Percentiles rank a stretch among this genome's conserved stretches.
Conservation (phyloP, 257 asterid genomes). For the Solanum ahanhuiri region DNA sequence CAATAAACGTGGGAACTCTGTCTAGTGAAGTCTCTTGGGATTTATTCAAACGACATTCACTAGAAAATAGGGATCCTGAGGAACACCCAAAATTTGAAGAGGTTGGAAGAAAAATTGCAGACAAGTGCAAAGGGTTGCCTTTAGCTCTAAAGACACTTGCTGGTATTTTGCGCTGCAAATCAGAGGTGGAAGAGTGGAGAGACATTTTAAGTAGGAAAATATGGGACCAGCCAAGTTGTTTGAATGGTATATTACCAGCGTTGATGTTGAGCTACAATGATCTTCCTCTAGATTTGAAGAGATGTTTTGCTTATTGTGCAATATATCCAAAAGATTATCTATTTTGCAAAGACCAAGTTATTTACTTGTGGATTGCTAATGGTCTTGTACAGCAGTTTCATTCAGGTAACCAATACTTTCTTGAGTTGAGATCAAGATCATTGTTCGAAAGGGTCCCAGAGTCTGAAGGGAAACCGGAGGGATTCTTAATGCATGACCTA, state of each 20-base stretch:
- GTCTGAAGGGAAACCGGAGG: neutral
- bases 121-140: neutral
- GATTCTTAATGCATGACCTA: slow-evolving; percentile 5
- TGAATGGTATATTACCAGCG: neutral
- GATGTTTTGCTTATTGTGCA: neutral
- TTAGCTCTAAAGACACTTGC: neutral
- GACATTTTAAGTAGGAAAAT: neutral
- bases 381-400: neutral
- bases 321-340: slow-evolving; percentile 5
- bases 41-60: neutral
- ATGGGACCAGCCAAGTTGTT: neutral
- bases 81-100: neutral
- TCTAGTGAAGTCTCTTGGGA: neutral
- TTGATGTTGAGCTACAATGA: slow-evolving; percentile 3
- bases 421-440: neutral
- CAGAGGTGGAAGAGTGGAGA: neutral
- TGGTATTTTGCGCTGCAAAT: neutral
- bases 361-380: slow-evolving; percentile 4
- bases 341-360: neutral
- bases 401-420: neutral
- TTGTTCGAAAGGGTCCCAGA: neutral
- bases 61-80: neutral
- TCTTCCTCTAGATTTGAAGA: neutral
- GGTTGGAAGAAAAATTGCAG: neutral
- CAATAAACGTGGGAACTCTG: neutral